Evolutionary conservation across 805 yeast species (phyloP).

Genomic region (Saturnispora quitensis): DNA sequence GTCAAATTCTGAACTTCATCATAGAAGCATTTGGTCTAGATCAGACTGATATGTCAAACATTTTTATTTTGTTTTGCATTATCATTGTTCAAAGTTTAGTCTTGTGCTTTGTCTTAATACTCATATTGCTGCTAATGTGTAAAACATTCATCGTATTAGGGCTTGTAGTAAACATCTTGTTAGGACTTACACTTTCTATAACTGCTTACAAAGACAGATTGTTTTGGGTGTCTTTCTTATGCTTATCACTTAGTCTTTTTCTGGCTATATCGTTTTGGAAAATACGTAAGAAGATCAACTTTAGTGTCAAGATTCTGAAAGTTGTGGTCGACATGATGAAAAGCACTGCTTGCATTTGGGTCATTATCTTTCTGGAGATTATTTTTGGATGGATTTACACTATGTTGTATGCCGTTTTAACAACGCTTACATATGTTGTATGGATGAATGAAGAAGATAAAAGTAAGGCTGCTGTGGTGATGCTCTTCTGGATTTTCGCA

Average conservation of each 20-base stretch:
- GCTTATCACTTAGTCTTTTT: conserved; percentile 25
- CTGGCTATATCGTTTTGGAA: conserved; percentile 15
- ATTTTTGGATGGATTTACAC: conserved; percentile 55
- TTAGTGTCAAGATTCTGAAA: conserved; percentile 21
- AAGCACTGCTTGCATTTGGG: conserved; percentile 54
- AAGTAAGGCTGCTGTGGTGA: conserved; percentile 29
- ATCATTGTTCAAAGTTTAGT: background rate
- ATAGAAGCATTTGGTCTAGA: background rate
- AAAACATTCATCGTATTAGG: conserved; percentile 3
- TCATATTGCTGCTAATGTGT: background rate
- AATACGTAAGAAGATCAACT: conserved; percentile 20
- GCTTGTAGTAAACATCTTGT: background rate
- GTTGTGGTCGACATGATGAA: conserved; percentile 64
- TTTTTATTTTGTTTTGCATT: background rate
- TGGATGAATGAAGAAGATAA: conserved; percentile 33
- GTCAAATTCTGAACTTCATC: background rate
- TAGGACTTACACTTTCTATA: background rate
- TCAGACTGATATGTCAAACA: conserved; percentile 42
- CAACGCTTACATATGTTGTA: conserved; percentile 72
- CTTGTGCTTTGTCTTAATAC: background rate
- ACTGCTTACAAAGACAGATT: background rate
- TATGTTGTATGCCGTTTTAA: conserved; percentile 52
- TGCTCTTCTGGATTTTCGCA: conserved; percentile 69
- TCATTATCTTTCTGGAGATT: conserved; percentile 31
- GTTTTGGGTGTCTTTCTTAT: background rate